Evolutionary conservation across 306 rosid genomes (phyloP), one percentile per base, ranked within the genome.

Genomic region (Lathyrus sativus): DNA sequence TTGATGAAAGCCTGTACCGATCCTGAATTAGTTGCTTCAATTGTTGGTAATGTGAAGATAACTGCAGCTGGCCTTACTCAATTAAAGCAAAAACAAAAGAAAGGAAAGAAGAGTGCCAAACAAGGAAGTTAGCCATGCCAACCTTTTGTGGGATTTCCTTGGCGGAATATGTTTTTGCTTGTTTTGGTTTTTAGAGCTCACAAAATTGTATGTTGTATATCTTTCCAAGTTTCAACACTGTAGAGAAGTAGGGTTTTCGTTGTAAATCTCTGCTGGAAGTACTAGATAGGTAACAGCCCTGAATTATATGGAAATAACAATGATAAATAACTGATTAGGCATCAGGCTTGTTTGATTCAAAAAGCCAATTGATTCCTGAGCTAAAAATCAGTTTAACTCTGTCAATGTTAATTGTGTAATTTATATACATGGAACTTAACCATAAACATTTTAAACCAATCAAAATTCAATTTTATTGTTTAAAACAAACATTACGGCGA

Each of bases 1-100:
- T 80, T 90, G 83, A 90, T 90, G 87, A 93, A 93, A 77, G 99
- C 99, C 9, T 93, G 97, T 74, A 93, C 95, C 6, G 99, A 90
- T 81, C 90, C 99, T 15, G 97, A 93, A 76, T 77, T 90, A 39
- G 90, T 88, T 17, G 91, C 97, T 6, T 85, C 99, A 48, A 82
- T 93, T 65, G 62, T 93, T 26, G 95, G 99, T 59, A 93, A 93
- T 80, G 92, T 84, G 19, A 87, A 89, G 80, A 86, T 90, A 75
- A 82, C 97, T 0, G 85, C 99, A 13, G 89, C 95, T 8, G 99
- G 99, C 51, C 97, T 93, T 31, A 55, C 91, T 58, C 99, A 90
- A 41, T 48, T 93, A 81, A 93, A 88, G 84, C 99, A 88, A 83
- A 93, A 88, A 78, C 97, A 93, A 61, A 93, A 90, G 96, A 88